A percentile compares a stretch with the other conserved stretches of the same genome.
phyloP scores from a whole-genome alignment of 2,329 filamentous ascomycete species.

The Colletotrichum lini region DNA sequence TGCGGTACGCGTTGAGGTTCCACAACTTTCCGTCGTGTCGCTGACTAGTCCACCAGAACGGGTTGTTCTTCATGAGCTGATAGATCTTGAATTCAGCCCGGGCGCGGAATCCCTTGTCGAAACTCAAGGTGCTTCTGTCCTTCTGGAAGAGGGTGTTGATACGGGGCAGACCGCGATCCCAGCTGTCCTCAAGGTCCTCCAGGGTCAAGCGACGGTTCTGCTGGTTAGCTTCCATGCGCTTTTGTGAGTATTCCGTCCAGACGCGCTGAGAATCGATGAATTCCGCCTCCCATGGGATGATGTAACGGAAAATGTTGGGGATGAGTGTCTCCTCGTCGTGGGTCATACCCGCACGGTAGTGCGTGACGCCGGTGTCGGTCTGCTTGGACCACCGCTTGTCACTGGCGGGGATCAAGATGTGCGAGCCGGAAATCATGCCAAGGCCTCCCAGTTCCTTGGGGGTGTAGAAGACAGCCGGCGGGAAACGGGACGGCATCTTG shows the following conservation, averaged over 20 bases:
- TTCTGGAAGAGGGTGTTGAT: conserved; percentile 99
- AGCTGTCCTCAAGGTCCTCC: conserved; percentile 97
- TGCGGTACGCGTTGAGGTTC: conserved; percentile 96
- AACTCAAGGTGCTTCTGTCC: conserved; percentile 94
- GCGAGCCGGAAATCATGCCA: conserved; percentile 98
- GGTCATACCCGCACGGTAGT: conserved; percentile 97
- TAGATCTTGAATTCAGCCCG: conserved; percentile 98
- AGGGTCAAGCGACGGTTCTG: conserved; percentile 95
- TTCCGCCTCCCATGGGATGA: conserved; percentile 98
- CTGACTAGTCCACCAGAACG: conserved; percentile 99
- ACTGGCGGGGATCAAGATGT: conserved; percentile 96
- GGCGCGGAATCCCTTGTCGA: conserved; percentile 98
- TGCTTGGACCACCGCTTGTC: conserved; percentile 99
- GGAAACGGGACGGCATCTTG: conserved; percentile 99
- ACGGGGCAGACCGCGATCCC: conserved; percentile 96
- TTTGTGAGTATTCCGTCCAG: conserved; percentile 99
- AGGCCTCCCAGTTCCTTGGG: conserved; percentile 97
- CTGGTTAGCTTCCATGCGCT: conserved; percentile 95
- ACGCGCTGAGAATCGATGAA: conserved; percentile 99
- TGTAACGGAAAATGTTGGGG: conserved; percentile 99
- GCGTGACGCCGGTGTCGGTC: conserved; percentile 96
- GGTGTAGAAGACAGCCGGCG: conserved; percentile 97
- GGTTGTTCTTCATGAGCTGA: conserved; percentile 98
- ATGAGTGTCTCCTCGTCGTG: conserved; percentile 98
- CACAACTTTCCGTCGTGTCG: conserved; percentile 97